These are phyloP conservation scores for Ceriops zippeliana DNA, from an alignment of 345 rosid genomes.

Conservation along the genomic window DNA sequence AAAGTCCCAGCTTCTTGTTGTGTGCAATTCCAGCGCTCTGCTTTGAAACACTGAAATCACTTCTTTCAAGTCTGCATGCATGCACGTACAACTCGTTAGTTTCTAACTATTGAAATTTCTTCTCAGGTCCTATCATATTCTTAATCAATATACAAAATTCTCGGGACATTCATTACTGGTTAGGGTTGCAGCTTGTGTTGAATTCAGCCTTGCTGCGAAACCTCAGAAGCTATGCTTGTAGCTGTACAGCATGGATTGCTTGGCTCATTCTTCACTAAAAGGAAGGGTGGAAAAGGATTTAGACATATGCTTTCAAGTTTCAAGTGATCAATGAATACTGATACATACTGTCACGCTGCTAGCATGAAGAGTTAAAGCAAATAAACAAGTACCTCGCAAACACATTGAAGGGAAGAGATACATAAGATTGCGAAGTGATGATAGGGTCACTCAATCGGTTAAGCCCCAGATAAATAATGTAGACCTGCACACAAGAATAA, in stretches of 20 bases:
- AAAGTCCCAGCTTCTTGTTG: conserved; percentile 80
- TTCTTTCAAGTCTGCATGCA: conserved; percentile 47
- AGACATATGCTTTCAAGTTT: too few species aligned
- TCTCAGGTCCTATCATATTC: too few species aligned
- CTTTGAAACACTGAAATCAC: conserved; percentile 53
- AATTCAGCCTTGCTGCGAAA: conserved; percentile 48
- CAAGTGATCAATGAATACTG: background rate
- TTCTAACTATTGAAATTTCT: too few species aligned
- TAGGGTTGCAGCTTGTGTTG: conserved; percentile 49
- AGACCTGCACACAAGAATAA: conserved; percentile 42
- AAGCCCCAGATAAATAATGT: conserved; percentile 61
- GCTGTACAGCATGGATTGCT: conserved; percentile 49
- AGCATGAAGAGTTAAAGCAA: background rate
- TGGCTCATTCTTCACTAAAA: conserved; percentile 55
- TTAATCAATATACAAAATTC: background rate
- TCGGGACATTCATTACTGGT: conserved; percentile 31
- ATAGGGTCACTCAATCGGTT: conserved; percentile 29
- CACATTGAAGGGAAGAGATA: conserved; percentile 50
- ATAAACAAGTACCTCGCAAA: conserved; percentile 41
- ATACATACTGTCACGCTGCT: background rate
- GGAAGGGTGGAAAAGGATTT: background rate
- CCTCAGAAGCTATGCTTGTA: conserved; percentile 68
- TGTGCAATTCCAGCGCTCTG: conserved; percentile 46
- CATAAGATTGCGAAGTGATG: conserved; percentile 44
- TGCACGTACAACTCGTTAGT: background rate